Evolutionary conservation across 257 asterid genomes (phyloP), one percentile per base, ranked within the genome.

Genomic region (Fraxinus pennsylvanica): DNA sequence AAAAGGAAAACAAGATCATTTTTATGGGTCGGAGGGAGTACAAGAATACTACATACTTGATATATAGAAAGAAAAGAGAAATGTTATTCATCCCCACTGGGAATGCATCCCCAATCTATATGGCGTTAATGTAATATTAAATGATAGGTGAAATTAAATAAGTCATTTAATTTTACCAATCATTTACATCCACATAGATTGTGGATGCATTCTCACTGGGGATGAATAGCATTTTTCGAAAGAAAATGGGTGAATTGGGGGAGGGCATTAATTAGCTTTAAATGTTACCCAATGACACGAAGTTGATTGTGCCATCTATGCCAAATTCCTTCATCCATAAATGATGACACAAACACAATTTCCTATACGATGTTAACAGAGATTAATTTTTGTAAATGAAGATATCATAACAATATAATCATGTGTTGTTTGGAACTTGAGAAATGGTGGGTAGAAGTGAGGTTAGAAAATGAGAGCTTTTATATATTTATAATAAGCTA

Each of bases 301-400:
- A 77, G 29, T 63, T 81, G 81, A 76, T 78, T 74, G 65, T 68
- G 22, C 71, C 76, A 79, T 74, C 80, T 78, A 29, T 78, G 30
- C 68, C 52, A 38, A 85, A 75, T 84, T 81, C 84, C 83, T 85
- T 84, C 81, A 82, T 85, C 82, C 86, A 86, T 84, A 88, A 78
- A 85, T 87, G 85, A 87, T 83, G 82, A 70, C 77, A 77, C 72
- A 76, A 19, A 25, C 27, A 25, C 27, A 17, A 79, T 72, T 74
- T 80, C 81, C 86, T 54, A 61, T 72, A 73, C 78, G 72, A 90
- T 87, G 92, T 72, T 68, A 84, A 71, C 81, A 86, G 81, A 78
- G 87, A 90, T 86, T 87, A 88, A 92, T 90, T 87, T 88, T 91
- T 90, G 91, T 80, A 86, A 91, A 80, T 91, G 94, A 93, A 90